phyloP scores from a whole-genome alignment of 78 protist species.

The Planoprotostelium fungivorum region DNA sequence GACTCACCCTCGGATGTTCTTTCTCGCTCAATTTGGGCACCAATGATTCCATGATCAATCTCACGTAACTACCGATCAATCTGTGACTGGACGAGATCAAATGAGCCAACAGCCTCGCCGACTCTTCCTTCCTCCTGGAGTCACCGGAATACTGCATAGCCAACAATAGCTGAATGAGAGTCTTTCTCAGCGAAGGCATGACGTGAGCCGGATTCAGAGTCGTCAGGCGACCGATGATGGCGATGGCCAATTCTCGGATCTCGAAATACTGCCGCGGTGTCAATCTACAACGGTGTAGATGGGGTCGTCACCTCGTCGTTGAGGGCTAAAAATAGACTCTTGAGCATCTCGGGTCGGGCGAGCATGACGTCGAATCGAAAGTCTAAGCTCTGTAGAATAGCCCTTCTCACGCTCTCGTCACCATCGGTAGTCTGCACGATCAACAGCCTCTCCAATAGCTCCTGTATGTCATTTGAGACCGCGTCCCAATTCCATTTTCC shows the following conservation, averaged over 20 bases:
- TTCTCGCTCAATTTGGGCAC: constrained; percentile 10
- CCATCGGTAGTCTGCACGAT: constrained; percentile 45
- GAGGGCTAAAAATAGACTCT: constrained; percentile 55
- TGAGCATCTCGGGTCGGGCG: constrained; percentile 51
- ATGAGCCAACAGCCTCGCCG: constrained; percentile 47
- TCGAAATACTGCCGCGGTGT: constrained; percentile 27
- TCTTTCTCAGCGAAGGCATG: constrained; percentile 79
- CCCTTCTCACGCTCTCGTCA: background rate
- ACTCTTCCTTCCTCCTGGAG: constrained; percentile 14
- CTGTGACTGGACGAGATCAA: constrained; percentile 35
- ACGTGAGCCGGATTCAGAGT: constrained; percentile 79
- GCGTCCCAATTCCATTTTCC: background rate
- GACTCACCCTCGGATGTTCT: background rate
- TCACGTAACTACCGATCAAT: constrained; percentile 73
- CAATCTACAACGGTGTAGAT: constrained; percentile 13
- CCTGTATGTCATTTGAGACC: background rate
- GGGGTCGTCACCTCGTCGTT: constrained; percentile 63
- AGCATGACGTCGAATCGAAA: constrained; percentile 38
- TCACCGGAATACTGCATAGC: constrained; percentile 50
- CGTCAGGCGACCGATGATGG: constrained; percentile 74
- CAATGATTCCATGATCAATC: constrained; percentile 38
- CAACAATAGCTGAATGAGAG: constrained; percentile 76
- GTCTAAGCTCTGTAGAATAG: constrained; percentile 19
- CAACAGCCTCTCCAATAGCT: constrained; percentile 43
- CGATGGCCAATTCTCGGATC: constrained; percentile 60